Evolutionary conservation across 1,139 yeast species (phyloP).

Genomic region (Protomyces pachydermus): DNA sequence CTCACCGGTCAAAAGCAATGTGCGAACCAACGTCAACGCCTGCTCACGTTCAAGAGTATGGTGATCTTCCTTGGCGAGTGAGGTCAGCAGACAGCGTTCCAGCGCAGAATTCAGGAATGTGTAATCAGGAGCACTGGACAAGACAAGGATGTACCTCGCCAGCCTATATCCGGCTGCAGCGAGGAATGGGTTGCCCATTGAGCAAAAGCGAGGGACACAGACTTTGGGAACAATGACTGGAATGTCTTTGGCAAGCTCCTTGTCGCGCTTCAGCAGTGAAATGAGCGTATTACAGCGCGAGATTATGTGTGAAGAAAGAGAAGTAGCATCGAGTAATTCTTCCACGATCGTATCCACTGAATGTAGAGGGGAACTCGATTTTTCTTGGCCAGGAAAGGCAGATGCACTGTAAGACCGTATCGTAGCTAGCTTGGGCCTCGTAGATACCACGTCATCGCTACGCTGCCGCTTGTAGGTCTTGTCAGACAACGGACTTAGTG

Average conservation of each 20-base stretch:
- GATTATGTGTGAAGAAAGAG: conserved; percentile 40
- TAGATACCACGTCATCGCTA: conserved; percentile 3
- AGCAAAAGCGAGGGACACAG: conserved; percentile 4
- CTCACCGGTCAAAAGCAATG: conserved; percentile 54
- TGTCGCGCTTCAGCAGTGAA: conserved; percentile 44
- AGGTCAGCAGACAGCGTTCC: conserved; percentile 57
- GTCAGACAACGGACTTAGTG: background rate
- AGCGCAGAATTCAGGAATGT: conserved; percentile 48
- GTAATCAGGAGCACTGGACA: conserved; percentile 50
- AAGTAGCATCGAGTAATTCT: background rate
- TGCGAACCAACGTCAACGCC: conserved; percentile 67
- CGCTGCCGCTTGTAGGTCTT: conserved; percentile 7
- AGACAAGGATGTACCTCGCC: conserved; percentile 55
- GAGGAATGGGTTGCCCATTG: conserved; percentile 37
- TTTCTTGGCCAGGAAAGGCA: background rate
- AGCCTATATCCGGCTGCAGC: conserved; percentile 72
- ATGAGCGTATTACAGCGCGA: conserved; percentile 62
- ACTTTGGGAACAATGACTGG: background rate
- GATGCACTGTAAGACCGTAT: conserved; percentile 9
- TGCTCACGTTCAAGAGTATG: conserved; percentile 66
- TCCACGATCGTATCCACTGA: background rate
- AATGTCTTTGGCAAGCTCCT: background rate
- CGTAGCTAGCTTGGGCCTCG: conserved; percentile 16
- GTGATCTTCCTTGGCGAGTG: conserved; percentile 55
- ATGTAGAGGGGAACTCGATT: background rate